Percentiles rank a stretch among this genome's conserved stretches.
Evolutionary conservation across 2,329 filamentous ascomycete genomes (phyloP).

Genomic region (Aureobasidium sp.): DNA sequence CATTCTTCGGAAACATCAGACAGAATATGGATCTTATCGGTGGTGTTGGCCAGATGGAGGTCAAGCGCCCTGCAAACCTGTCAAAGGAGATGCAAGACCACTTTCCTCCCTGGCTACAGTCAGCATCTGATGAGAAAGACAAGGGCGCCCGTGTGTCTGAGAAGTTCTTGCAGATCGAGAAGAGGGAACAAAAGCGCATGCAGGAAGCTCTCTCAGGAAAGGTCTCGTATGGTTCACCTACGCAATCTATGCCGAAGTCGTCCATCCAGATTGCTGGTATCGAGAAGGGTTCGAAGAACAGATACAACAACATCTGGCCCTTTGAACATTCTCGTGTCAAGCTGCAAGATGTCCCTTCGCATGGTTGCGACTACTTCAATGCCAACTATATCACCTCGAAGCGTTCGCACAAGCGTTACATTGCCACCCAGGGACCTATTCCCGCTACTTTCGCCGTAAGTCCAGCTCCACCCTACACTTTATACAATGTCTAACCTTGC

Average conservation of each 20-base stretch:
- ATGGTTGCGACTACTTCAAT: conserved; percentile 88
- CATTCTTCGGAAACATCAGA: conserved; percentile 92
- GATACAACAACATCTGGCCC: conserved; percentile 96
- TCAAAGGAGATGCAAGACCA: conserved; percentile 38
- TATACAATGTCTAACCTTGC: not conserved
- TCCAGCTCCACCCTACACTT: conserved; percentile 12
- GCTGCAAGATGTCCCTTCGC: conserved; percentile 56
- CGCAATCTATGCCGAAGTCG: conserved; percentile 20
- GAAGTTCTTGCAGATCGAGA: conserved; percentile 76
- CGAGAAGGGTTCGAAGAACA: conserved; percentile 89
- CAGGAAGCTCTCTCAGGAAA: conserved; percentile 61
- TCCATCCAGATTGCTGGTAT: conserved; percentile 75
- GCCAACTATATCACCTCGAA: conserved; percentile 76
- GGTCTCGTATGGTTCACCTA: conserved; percentile 46
- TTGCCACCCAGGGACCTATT: conserved; percentile 88
- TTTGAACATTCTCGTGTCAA: conserved; percentile 90
- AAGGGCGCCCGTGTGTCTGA: conserved; percentile 74
- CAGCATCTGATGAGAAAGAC: conserved; percentile 57
- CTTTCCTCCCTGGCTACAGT: conserved; percentile 69
- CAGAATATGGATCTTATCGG: conserved; percentile 94
- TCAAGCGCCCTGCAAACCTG: conserved; percentile 50
- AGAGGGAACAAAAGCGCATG: conserved; percentile 86
- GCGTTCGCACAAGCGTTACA: conserved; percentile 83
- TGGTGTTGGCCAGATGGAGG: conserved; percentile 72
- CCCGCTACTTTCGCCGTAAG: conserved; percentile 84